phyloP scores from a whole-genome alignment of 2,329 filamentous ascomycete species.

The Aspergillus sp. region DNA sequence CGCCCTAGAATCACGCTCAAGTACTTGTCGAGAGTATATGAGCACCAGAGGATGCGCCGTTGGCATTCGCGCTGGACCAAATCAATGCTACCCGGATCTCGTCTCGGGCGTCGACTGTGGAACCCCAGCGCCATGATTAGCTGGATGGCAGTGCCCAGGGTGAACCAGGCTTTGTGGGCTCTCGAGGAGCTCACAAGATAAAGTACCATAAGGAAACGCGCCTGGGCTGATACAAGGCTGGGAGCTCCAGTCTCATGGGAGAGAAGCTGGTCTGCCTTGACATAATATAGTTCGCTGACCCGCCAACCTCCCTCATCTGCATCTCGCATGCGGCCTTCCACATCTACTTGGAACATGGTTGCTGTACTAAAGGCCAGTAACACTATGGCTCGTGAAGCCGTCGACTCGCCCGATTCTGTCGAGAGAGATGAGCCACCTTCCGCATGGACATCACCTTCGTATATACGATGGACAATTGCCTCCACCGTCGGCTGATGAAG shows the following conservation, averaged over 20 bases:
- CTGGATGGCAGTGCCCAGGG: slow-evolving; percentile 37
- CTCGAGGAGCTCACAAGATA: slow-evolving; percentile 37
- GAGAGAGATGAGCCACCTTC: not conserved
- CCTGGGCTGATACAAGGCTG: slow-evolving; percentile 19
- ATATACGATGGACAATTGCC: slow-evolving; percentile 11
- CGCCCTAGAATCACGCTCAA: slow-evolving; percentile 39
- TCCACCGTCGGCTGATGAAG: slow-evolving; percentile 23
- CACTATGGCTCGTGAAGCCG: slow-evolving; percentile 14
- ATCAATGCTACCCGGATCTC: slow-evolving; percentile 7
- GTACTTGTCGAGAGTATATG: slow-evolving; percentile 41
- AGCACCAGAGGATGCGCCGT: slow-evolving; percentile 39
- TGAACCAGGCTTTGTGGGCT: slow-evolving; percentile 39
- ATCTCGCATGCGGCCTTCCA: slow-evolving; percentile 14
- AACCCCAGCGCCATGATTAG: slow-evolving; percentile 37
- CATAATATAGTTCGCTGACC: slow-evolving; percentile 21
- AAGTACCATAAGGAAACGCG: slow-evolving; percentile 24
- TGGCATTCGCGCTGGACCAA: slow-evolving; percentile 29
- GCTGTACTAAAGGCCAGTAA: slow-evolving; percentile 20
- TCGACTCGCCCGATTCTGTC: not conserved
- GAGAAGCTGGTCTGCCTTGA: slow-evolving; percentile 18
- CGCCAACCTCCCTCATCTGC: slow-evolving; percentile 13
- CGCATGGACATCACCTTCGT: slow-evolving; percentile 1
- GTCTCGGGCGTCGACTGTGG: slow-evolving; percentile 24
- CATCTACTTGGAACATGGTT: slow-evolving; percentile 15
- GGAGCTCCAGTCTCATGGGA: slow-evolving; percentile 19